A percentile compares a stretch with the other conserved stretches of the same genome.
Evolutionary conservation across 129 eudicot species (phyloP).

Genomic region (Kitagawia praeruptora): DNA sequence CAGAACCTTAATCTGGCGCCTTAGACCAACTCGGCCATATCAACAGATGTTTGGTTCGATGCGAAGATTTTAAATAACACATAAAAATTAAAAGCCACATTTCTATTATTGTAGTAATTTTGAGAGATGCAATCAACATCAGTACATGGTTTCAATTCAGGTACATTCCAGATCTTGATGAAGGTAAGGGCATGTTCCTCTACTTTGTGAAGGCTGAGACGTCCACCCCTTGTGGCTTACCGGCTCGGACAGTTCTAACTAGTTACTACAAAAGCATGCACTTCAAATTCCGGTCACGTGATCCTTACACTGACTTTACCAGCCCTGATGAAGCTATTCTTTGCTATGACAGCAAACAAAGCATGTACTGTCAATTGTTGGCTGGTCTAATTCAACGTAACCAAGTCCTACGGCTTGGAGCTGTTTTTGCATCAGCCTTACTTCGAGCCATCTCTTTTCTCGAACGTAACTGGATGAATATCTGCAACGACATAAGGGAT

Average conservation of each 20-base stretch:
- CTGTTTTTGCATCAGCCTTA: constrained; percentile 83
- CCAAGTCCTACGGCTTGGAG: constrained; percentile 79
- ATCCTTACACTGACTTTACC: constrained; percentile 51
- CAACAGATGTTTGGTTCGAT: not conserved
- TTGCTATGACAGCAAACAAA: constrained; percentile 67
- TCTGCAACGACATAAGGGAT: constrained; percentile 63
- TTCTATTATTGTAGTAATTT: too few species aligned
- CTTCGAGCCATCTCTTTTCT: constrained; percentile 73
- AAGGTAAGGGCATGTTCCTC: constrained; percentile 65
- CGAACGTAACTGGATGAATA: constrained; percentile 45
- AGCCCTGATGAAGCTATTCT: constrained; percentile 70
- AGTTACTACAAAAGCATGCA: constrained; percentile 81
- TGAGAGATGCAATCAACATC: not conserved
- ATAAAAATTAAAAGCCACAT: too few species aligned
- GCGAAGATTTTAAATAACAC: too few species aligned
- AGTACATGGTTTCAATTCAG: constrained; percentile 11
- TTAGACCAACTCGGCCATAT: constrained; percentile 64
- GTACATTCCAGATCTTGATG: constrained; percentile 50
- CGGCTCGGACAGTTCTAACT: constrained; percentile 72
- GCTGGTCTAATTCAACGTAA: constrained; percentile 70
- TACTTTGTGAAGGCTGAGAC: constrained; percentile 57
- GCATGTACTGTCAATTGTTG: constrained; percentile 88
- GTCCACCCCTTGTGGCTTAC: constrained; percentile 62
- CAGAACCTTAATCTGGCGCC: constrained; percentile 99
- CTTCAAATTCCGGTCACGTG: constrained; percentile 48